Percentiles rank a stretch among this genome's conserved stretches.
These are phyloP conservation scores for Thermomucor indicae-seudaticae DNA, from an alignment of 371 early-diverging fungal genomes.

Conservation along the genomic window DNA sequence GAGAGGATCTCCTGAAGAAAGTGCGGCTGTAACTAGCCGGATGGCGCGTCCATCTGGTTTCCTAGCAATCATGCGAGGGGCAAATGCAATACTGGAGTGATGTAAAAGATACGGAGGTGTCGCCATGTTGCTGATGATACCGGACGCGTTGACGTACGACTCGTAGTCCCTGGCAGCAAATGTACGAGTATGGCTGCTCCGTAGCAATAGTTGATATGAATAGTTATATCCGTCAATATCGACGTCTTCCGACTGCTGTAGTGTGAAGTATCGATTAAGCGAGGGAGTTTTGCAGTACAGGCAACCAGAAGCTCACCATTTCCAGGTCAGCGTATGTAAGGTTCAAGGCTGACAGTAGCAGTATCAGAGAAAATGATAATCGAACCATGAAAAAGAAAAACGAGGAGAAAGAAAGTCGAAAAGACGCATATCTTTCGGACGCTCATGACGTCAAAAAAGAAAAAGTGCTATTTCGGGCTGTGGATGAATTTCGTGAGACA, in stretches of 20 bases:
- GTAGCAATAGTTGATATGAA: too few relatives aligned
- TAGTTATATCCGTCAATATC: too few relatives aligned
- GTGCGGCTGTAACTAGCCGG: too few relatives aligned
- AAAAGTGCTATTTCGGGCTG: too few relatives aligned
- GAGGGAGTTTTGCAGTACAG: too few relatives aligned
- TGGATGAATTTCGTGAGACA: too few relatives aligned
- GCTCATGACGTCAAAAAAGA: constrained; percentile 1
- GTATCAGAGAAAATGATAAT: neutral
- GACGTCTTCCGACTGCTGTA: too few relatives aligned
- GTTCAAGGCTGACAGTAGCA: neutral
- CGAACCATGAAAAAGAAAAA: constrained; percentile 1
- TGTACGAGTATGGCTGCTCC: constrained; percentile 1
- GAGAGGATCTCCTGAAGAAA: too few relatives aligned
- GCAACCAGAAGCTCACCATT: too few relatives aligned
- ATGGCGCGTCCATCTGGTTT: too few relatives aligned
- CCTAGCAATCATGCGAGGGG: constrained; percentile 1
- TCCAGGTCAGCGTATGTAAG: too few relatives aligned
- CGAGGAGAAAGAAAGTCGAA: neutral
- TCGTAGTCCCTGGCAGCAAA: constrained; percentile 11
- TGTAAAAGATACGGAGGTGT: neutral
- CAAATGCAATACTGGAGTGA: neutral
- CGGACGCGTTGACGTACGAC: constrained; percentile 3
- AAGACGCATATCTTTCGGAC: neutral
- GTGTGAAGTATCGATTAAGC: too few relatives aligned
- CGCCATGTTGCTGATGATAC: neutral